A percentile compares a stretch with the other conserved stretches of the same genome.
These are phyloP conservation scores for Pseudogymnoascus sp. DNA, from an alignment of 2,329 filamentous ascomycete genomes.

Conservation along the genomic window DNA sequence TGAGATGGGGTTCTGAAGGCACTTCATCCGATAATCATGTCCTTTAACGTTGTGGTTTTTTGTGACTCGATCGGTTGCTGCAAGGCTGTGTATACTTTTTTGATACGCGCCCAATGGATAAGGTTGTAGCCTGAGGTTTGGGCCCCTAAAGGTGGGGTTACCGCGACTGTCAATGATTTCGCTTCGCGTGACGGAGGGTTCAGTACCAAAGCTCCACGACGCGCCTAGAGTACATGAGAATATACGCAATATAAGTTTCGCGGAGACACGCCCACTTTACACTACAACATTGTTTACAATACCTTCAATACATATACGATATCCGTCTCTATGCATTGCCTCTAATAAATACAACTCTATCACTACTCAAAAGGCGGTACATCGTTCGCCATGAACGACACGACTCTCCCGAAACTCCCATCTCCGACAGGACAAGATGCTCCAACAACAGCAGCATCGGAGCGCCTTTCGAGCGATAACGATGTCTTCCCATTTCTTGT, in stretches of 20 bases:
- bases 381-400: slow-evolving; percentile 25
- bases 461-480: slow-evolving; percentile 18
- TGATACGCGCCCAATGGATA: neutral
- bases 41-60: neutral
- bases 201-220: slow-evolving; percentile 5
- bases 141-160: slow-evolving; percentile 7
- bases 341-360: slow-evolving; percentile 4
- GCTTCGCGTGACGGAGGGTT: slow-evolving; percentile 6
- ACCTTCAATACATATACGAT: slow-evolving; percentile 1
- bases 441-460: slow-evolving; percentile 14
- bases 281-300: slow-evolving; percentile 2
- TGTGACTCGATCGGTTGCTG: neutral
- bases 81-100: slow-evolving; percentile 5
- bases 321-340: slow-evolving; percentile 3
- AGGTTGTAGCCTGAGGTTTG: slow-evolving; percentile 9
- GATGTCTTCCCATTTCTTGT: slow-evolving; percentile 19
- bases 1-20: neutral
- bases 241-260: slow-evolving; percentile 5
- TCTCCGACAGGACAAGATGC: slow-evolving; percentile 17
- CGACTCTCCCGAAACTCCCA: slow-evolving; percentile 25
- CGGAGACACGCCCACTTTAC: neutral
- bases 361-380: neutral
- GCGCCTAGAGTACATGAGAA: slow-evolving; percentile 7
- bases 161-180: slow-evolving; percentile 7
- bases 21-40: slow-evolving; percentile 6